These are phyloP conservation scores for Populus alba DNA, from an alignment of 345 rosid genomes.

Conservation along the genomic window DNA sequence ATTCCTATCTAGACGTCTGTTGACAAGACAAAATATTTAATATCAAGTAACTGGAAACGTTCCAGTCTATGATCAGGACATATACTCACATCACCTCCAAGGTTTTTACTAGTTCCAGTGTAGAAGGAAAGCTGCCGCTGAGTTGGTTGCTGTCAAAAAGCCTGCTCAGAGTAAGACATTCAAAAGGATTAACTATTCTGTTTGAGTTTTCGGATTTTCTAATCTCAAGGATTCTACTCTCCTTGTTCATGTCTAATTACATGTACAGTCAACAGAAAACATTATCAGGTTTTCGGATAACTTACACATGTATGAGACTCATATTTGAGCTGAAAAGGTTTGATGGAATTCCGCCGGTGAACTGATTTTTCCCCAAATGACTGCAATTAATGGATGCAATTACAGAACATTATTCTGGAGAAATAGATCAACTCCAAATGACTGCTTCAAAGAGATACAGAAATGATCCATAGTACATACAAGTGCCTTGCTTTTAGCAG, in stretches of 20 bases:
- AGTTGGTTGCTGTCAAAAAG: constrained; percentile 5
- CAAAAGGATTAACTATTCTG: too few relatives aligned
- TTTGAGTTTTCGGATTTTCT: too few relatives aligned
- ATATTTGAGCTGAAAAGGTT: constrained; percentile 5
- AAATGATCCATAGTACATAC: neutral
- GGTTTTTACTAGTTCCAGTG: neutral
- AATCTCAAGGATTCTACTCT: too few relatives aligned
- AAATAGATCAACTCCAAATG: neutral
- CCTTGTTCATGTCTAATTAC: too few relatives aligned
- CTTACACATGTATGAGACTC: neutral
- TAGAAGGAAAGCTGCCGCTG: neutral
- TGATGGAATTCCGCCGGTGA: neutral
- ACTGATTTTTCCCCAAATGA: neutral
- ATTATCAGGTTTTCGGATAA: neutral
- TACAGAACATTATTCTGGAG: neutral
- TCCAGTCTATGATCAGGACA: neutral
- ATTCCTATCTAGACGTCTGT: neutral
- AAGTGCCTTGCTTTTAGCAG: neutral
- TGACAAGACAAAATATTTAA: neutral
- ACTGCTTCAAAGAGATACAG: neutral
- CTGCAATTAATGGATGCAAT: neutral
- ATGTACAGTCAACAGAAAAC: too few relatives aligned
- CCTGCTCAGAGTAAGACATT: neutral
- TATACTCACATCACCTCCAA: constrained; percentile 5
- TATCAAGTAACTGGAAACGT: neutral